Evolutionary conservation across 2,329 filamentous ascomycete genomes (phyloP).

Genomic region (Akanthomyces dipterigenus): DNA sequence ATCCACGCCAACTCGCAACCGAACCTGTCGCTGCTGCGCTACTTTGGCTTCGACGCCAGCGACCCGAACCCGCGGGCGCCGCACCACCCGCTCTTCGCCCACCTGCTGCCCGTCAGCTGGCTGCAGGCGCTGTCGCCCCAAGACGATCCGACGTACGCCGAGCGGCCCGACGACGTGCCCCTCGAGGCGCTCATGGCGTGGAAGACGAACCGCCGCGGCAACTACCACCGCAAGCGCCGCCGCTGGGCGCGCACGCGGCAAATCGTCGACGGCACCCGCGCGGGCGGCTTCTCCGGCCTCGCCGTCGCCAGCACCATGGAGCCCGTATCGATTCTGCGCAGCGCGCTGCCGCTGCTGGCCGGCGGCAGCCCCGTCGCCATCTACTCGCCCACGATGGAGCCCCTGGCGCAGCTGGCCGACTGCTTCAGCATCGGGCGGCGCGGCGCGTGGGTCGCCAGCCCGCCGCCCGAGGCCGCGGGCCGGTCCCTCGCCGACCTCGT

Average conservation of each 20-base stretch:
- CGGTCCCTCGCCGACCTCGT: conserved; percentile 44
- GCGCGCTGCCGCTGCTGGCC: conserved; percentile 70
- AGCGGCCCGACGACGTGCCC: conserved; percentile 53
- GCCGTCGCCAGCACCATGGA: conserved; percentile 80
- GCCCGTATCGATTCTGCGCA: conserved; percentile 64
- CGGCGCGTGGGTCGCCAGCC: conserved; percentile 61
- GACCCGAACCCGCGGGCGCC: conserved; percentile 50
- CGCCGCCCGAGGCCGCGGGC: conserved; percentile 37
- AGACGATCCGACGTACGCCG: conserved; percentile 65
- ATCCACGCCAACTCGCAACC: conserved; percentile 78
- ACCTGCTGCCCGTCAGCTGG: conserved; percentile 84
- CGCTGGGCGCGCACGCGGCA: conserved; percentile 68
- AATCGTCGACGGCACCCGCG: conserved; percentile 67
- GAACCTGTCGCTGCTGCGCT: conserved; percentile 79
- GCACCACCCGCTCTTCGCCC: conserved; percentile 72
- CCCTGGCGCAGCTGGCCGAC: conserved; percentile 70
- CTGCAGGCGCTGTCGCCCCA: conserved; percentile 77
- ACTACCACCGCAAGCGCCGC: conserved; percentile 82
- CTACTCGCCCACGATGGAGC: conserved; percentile 75
- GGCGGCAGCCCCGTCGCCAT: conserved; percentile 81
- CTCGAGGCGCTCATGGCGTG: conserved; percentile 57
- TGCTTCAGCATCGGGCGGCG: conserved; percentile 75
- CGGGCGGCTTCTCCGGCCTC: conserved; percentile 75
- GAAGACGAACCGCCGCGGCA: conserved; percentile 77
- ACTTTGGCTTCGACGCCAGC: conserved; percentile 76